phyloP scores from a whole-genome alignment of 2,329 filamentous ascomycete species.

The Aspergillaceae sp. region DNA sequence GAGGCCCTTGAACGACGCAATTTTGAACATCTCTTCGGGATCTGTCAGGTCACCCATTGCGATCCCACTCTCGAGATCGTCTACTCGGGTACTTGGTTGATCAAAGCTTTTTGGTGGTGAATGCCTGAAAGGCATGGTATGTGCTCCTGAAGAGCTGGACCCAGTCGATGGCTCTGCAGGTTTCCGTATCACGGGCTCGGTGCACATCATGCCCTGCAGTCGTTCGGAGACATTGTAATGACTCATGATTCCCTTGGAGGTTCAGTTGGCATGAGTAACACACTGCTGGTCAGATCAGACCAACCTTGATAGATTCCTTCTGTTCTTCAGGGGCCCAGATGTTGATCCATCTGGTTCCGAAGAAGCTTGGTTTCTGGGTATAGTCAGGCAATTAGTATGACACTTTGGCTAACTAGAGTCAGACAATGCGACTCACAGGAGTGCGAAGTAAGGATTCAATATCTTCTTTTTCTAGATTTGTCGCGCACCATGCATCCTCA shows the following conservation, averaged over 20 bases:
- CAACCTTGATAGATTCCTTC: constrained; percentile 44
- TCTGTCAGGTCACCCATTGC: constrained; percentile 15
- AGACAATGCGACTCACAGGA: constrained; percentile 17
- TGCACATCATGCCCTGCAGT: constrained; percentile 55
- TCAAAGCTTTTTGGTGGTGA: constrained; percentile 6
- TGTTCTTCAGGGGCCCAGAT: constrained; percentile 61
- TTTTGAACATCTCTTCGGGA: constrained; percentile 12
- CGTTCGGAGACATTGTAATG: constrained; percentile 62
- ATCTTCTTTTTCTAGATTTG: constrained; percentile 28
- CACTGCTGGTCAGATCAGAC: not conserved
- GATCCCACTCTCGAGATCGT: constrained; percentile 27
- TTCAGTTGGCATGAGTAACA: constrained; percentile 3
- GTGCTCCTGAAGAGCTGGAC: constrained; percentile 7
- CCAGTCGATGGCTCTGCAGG: constrained; percentile 1
- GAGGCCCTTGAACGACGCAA: constrained; percentile 24
- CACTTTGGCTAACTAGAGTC: too few relatives aligned
- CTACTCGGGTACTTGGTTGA: constrained; percentile 6
- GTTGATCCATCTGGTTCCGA: constrained; percentile 65
- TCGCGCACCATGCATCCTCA: constrained; percentile 33
- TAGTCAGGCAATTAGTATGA: not conserved
- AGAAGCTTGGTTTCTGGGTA: constrained; percentile 37
- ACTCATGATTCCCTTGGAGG: constrained; percentile 41
- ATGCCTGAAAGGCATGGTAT: not conserved
- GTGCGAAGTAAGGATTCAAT: constrained; percentile 25
- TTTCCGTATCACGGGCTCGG: constrained; percentile 39